phyloP scores from a whole-genome alignment of 2,329 filamentous ascomycete genomes.

The Exophiala sp. region DNA sequence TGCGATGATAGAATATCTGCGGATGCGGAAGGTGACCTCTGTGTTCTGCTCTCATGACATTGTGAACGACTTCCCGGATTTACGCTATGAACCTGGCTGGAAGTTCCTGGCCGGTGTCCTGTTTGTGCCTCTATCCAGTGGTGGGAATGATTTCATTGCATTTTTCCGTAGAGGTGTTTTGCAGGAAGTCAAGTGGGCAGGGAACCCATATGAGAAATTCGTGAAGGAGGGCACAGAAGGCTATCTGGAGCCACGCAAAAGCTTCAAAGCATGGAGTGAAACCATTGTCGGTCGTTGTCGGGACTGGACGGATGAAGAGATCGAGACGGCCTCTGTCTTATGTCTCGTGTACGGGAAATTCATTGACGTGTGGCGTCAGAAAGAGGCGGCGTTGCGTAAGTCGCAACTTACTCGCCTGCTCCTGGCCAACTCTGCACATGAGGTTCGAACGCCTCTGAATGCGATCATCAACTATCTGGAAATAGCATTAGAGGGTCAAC shows the following conservation, averaged over 20 bases:
- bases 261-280: slow-evolving; percentile 77
- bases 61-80: slow-evolving; percentile 68
- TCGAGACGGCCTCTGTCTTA: slow-evolving; percentile 80
- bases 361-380: slow-evolving; percentile 88
- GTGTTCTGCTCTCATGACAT: slow-evolving; percentile 76
- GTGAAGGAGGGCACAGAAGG: slow-evolving; percentile 65
- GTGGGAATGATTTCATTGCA: slow-evolving; percentile 78
- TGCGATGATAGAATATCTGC: slow-evolving; percentile 76
- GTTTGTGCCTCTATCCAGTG: slow-evolving; percentile 70
- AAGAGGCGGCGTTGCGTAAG: slow-evolving; percentile 74
- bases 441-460: slow-evolving; percentile 84
- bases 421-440: slow-evolving; percentile 82
- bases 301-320: slow-evolving; percentile 83
- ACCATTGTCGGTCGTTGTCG: slow-evolving; percentile 73
- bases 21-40: slow-evolving; percentile 66
- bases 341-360: slow-evolving; percentile 85
- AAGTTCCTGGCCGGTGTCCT: slow-evolving; percentile 69
- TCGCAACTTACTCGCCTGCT: slow-evolving; percentile 73
- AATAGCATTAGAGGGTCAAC: slow-evolving; percentile 72
- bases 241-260: slow-evolving; percentile 70
- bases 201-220: slow-evolving; percentile 76
- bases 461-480: slow-evolving; percentile 94
- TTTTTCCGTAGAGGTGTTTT: slow-evolving; percentile 77
- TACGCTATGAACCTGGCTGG: slow-evolving; percentile 74
- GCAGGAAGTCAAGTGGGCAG: slow-evolving; percentile 77